Percentiles rank a stretch among this genome's conserved stretches.
phyloP scores from a whole-genome alignment of 176 grass and related monocot species.

The Carex scoparia region DNA sequence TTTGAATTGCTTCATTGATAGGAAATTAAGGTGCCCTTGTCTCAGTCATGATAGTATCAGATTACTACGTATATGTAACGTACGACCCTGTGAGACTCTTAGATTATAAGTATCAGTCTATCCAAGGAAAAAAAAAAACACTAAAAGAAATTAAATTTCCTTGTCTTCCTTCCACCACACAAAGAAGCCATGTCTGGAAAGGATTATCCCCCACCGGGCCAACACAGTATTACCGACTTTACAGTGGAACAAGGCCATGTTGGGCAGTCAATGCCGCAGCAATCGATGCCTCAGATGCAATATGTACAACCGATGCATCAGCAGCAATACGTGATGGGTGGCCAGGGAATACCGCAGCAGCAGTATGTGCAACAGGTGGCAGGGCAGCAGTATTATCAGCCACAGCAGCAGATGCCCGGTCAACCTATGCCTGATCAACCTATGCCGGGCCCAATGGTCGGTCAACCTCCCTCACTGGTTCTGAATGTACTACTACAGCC shows the following conservation, averaged over 20 bases:
- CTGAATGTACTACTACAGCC: not conserved
- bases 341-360: slow-evolving; percentile 1
- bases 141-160: not conserved
- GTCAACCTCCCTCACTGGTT: not conserved
- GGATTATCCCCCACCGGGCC: slow-evolving; percentile 1
- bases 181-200: not conserved
- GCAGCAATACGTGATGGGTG: not conserved
- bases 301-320: not conserved
- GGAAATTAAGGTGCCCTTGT: not conserved
- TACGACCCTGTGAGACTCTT: not conserved
- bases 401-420: not conserved
- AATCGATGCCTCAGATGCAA: not conserved
- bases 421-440: not conserved
- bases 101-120: not conserved
- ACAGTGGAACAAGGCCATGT: not conserved
- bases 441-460: not conserved
- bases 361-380: not conserved
- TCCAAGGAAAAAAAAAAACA: not conserved
- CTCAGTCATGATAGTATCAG: too few relatives aligned
- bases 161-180: not conserved
- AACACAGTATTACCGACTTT: not conserved
- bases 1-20: not conserved
- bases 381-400: not conserved
- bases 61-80: too few relatives aligned
- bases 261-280: not conserved